Evolutionary conservation across 306 rosid genomes (phyloP).

Genomic region (Gleditsia sinensis): DNA sequence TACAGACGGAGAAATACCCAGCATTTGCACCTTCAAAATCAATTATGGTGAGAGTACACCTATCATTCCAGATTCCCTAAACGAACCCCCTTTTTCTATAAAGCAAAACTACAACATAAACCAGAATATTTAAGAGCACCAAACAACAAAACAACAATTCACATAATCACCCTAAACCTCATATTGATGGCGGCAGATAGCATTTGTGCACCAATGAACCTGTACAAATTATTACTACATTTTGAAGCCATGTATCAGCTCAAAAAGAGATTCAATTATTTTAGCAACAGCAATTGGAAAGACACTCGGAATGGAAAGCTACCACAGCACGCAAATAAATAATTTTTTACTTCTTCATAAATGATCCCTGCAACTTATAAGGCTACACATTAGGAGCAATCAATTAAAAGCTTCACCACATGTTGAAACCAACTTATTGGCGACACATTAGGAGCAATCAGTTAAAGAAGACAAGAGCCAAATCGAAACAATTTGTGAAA

Average conservation of each 20-base stretch:
- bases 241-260: not conserved
- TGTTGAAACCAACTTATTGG: too few relatives aligned
- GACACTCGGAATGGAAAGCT: not conserved
- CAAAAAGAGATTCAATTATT: not conserved
- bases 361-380: not conserved
- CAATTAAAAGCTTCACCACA: not conserved
- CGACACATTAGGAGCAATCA: not conserved
- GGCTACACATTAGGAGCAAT: not conserved
- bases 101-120: not conserved
- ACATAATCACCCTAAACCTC: not conserved
- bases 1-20: not conserved
- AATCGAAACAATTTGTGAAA: slow-evolving; percentile 4
- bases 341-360: not conserved
- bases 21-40: not conserved
- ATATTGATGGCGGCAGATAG: not conserved
- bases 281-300: not conserved
- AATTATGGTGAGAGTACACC: not conserved
- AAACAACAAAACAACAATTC: not conserved
- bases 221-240: not conserved
- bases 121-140: not conserved
- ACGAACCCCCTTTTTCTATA: not conserved
- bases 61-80: not conserved
- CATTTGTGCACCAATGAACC: not conserved
- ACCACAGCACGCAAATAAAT: not conserved
- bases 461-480: not conserved